Evolutionary conservation across 148 eudicot species (phyloP).

Genomic region (Rhododendron vialii): DNA sequence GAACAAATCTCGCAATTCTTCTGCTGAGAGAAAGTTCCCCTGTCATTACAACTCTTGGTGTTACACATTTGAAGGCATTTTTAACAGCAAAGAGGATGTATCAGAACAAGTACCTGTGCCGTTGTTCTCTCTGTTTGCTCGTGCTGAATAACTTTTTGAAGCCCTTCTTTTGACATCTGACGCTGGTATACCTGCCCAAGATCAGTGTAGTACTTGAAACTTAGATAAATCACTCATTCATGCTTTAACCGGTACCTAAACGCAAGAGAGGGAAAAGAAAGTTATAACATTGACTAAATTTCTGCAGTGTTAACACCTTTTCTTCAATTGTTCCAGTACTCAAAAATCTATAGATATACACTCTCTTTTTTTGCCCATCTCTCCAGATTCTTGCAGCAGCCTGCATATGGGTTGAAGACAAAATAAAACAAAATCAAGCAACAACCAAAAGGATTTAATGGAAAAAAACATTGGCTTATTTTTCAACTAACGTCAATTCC

Average conservation of each 20-base stretch:
- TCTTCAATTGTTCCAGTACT: slow-evolving; percentile 98
- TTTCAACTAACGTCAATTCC: background rate
- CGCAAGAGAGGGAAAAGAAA: background rate
- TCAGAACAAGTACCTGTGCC: slow-evolving; percentile 31
- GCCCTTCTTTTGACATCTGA: slow-evolving; percentile 99
- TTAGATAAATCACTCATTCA: background rate
- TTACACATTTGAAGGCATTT: slow-evolving; percentile 3
- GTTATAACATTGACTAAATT: slow-evolving; percentile 12
- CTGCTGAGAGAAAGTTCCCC: slow-evolving; percentile 83
- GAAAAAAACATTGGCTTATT: background rate
- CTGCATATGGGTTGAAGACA: slow-evolving; percentile 26
- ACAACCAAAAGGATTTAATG: background rate
- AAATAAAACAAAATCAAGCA: background rate
- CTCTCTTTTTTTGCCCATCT: slow-evolving; percentile 99
- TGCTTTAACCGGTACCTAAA: background rate
- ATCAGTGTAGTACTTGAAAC: slow-evolving; percentile 1
- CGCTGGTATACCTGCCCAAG: slow-evolving; percentile 92
- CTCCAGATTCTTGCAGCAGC: slow-evolving; percentile 99
- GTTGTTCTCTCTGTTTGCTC: slow-evolving; percentile 57
- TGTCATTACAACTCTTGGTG: slow-evolving; percentile 23
- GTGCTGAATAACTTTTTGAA: slow-evolving; percentile 92
- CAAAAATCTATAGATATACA: slow-evolving; percentile 89
- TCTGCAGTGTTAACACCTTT: slow-evolving; percentile 49
- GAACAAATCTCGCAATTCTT: slow-evolving; percentile 92
- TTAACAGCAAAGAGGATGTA: background rate